These are phyloP conservation scores for Gillenia trifoliata DNA, from an alignment of 306 rosid genomes.

Conservation along the genomic window DNA sequence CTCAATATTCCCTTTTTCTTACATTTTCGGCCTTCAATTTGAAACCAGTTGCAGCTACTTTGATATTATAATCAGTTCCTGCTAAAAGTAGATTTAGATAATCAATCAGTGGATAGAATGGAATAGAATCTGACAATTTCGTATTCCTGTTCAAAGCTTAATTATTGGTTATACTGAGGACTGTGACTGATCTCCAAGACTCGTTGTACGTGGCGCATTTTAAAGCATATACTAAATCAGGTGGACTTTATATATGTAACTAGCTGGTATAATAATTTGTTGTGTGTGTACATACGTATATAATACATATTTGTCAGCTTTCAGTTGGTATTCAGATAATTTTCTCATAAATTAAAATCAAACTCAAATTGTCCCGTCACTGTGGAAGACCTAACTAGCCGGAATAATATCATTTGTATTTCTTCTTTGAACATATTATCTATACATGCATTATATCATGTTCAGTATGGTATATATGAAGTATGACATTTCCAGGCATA, in stretches of 20 bases:
- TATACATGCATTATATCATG: neutral
- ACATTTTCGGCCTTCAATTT: constrained; percentile 24
- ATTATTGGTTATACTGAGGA: neutral
- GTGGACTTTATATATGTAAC: neutral
- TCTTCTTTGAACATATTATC: neutral
- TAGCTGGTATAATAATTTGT: neutral
- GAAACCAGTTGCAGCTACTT: constrained; percentile 43
- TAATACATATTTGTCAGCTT: neutral
- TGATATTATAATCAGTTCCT: constrained; percentile 34
- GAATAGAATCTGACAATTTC: constrained; percentile 36
- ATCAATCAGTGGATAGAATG: constrained; percentile 32
- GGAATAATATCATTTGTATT: neutral
- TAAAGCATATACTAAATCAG: neutral
- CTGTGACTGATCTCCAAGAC: neutral
- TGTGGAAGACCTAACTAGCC: neutral
- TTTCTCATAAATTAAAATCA: neutral
- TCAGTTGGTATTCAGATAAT: neutral
- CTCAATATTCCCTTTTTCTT: constrained; percentile 14
- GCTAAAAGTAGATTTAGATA: constrained; percentile 15
- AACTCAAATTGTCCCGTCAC: neutral
- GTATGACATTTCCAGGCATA: neutral
- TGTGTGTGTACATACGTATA: neutral
- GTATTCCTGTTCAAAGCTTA: constrained; percentile 11
- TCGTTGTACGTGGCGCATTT: neutral
- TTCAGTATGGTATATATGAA: neutral